Evolutionary conservation across 1,284 basidiomycete species (phyloP).

Genomic region (Phenoliferia sp.): DNA sequence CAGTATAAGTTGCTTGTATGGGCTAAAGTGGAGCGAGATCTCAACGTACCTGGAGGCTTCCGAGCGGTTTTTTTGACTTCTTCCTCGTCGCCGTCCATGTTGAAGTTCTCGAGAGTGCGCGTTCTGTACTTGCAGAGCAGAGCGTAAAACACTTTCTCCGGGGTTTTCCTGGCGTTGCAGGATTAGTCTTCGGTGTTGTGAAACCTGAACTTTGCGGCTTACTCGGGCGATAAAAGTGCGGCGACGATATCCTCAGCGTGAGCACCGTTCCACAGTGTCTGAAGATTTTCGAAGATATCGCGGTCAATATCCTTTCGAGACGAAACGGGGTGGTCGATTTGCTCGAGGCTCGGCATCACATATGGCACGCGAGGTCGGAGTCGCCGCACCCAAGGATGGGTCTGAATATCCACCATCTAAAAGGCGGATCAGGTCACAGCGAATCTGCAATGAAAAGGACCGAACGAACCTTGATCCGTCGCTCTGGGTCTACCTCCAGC

Average conservation of each 20-base stretch:
- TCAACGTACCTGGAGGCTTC: slow-evolving; percentile 11
- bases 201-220: slow-evolving; percentile 17
- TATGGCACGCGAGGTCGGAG: slow-evolving; percentile 55
- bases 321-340: slow-evolving; percentile 62
- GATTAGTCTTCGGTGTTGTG: slow-evolving; percentile 32
- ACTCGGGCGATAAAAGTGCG: slow-evolving; percentile 55
- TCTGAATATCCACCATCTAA: slow-evolving; percentile 75
- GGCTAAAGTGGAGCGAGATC: neutral
- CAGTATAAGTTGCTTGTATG: neutral
- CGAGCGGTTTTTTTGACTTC: slow-evolving; percentile 11
- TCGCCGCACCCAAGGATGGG: slow-evolving; percentile 83
- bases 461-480: slow-evolving; percentile 73
- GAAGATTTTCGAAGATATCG: slow-evolving; percentile 85
- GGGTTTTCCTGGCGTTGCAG: slow-evolving; percentile 58
- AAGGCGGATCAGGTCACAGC: too few species aligned
- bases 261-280: slow-evolving; percentile 79
- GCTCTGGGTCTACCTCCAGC: slow-evolving; percentile 76
- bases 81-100: slow-evolving; percentile 54
- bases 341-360: slow-evolving; percentile 64
- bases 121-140: slow-evolving; percentile 72
- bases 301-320: slow-evolving; percentile 66
- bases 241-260: slow-evolving; percentile 65
- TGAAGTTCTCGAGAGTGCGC: slow-evolving; percentile 61
- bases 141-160: slow-evolving; percentile 91
- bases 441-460: neutral